Evolutionary conservation across 2,329 filamentous ascomycete species (phyloP), one percentile per base, ranked within the genome.

Genomic region (Colletotrichum orchidophilum): DNA sequence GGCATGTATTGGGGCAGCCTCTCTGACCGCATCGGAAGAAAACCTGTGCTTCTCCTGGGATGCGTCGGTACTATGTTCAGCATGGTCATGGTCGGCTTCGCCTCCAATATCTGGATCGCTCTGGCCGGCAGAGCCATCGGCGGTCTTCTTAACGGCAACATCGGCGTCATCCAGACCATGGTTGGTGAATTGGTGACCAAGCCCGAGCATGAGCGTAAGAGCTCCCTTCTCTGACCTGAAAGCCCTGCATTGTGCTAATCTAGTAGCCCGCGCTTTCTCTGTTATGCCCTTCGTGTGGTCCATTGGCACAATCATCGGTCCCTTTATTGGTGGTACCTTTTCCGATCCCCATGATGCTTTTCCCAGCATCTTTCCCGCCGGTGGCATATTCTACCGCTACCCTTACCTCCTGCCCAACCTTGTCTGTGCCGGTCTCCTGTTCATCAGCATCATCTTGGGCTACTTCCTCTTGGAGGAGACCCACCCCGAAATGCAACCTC

Each of bases 231-330:
- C 54, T 52, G 5, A 6, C 18, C 13, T 4, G n/a, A 31, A 53
- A 26, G 24, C 24, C 54, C 2, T 9, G n/a, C 12, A 46, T 73
- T 54, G 31, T 62, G 68, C 76, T 78, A 72, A 76, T 75, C 31
- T 73, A 4, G 73, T 76, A 94, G 93, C 94, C 70, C 90, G 92
- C 73, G 95, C 95, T 31, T 97, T 95, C 80, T 91, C 94, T 2
- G 90, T 97, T 54, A 97, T 98, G 94, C 95, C 95, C 0, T 97
- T 97, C 78, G 93, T 97, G 8, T 98, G 95, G 95, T 92, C 89
- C 57, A 91, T 97, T 63, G 95, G 95, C 27, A 97, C 94, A 11
- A 97, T 97, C 74, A 87, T 97, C 63, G 95, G 95, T 0, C 93
- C 95, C 73, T 93, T 93, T 6, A 94, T 98, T 74, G 96, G 96